Evolutionary conservation across 2,329 filamentous ascomycete genomes (phyloP).

Genomic region (Trichophyton schoenleinii): DNA sequence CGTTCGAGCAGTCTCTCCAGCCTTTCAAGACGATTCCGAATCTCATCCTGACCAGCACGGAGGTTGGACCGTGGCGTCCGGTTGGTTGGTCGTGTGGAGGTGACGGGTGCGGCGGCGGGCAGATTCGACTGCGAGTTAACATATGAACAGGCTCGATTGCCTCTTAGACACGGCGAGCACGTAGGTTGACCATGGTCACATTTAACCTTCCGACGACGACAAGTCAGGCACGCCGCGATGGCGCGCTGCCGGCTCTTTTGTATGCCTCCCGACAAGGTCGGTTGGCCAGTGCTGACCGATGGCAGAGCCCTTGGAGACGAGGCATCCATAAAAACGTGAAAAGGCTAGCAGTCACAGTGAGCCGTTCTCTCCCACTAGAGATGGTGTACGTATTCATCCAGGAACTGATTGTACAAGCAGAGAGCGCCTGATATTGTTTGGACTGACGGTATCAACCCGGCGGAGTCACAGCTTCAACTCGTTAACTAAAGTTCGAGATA

Average conservation of each 20-base stretch:
- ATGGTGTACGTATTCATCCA: background rate
- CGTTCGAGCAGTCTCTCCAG: constrained; percentile 9
- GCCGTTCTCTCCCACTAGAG: background rate
- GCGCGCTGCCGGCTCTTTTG: background rate
- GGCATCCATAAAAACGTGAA: background rate
- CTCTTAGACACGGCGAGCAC: background rate
- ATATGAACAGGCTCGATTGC: background rate
- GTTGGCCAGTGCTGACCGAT: background rate
- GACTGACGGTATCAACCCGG: too few relatives aligned
- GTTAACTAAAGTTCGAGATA: too few relatives aligned
- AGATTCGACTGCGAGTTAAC: background rate
- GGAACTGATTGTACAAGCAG: background rate
- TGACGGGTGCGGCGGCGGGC: background rate
- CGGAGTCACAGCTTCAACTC: too few relatives aligned
- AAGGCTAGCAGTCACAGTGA: background rate
- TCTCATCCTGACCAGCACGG: constrained; percentile 7
- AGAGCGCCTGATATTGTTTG: too few relatives aligned
- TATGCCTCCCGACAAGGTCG: background rate
- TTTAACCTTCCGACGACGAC: background rate
- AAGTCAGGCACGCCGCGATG: background rate
- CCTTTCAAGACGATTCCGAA: constrained; percentile 7
- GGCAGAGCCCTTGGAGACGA: background rate
- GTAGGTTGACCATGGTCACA: constrained; percentile 1
- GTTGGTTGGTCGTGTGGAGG: background rate
- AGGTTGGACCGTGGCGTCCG: background rate